Evolutionary conservation across 331 rosid species (phyloP).

Genomic region (Malus hybrid): DNA sequence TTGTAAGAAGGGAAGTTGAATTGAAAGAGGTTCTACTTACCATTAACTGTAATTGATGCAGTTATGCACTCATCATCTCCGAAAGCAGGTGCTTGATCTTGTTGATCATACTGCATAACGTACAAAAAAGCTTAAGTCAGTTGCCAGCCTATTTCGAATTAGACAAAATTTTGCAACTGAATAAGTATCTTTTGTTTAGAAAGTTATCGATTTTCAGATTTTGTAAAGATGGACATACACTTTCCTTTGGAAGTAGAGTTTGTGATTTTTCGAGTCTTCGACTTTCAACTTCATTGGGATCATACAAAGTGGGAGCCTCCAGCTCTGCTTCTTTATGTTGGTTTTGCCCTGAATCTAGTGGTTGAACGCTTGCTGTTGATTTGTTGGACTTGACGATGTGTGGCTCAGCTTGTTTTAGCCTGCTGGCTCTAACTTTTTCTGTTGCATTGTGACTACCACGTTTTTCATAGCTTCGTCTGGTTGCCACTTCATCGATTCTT

Average conservation of each 20-base stretch:
- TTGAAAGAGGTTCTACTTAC: constrained; percentile 22
- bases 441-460: constrained; percentile 16
- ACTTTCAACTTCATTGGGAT: constrained; percentile 21
- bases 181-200: neutral
- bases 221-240: constrained; percentile 35
- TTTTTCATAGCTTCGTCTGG: constrained; percentile 31
- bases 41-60: constrained; percentile 16
- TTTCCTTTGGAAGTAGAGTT: constrained; percentile 22
- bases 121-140: neutral
- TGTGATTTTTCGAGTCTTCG: too few relatives aligned
- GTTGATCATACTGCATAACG: constrained; percentile 34
- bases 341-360: constrained; percentile 15
- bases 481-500: constrained; percentile 33
- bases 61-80: constrained; percentile 31
- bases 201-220: neutral
- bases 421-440: constrained; percentile 26
- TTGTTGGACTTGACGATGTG: constrained; percentile 20
- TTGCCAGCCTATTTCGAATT: neutral
- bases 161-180: neutral
- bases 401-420: constrained; percentile 39
- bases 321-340: constrained; percentile 25
- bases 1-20: neutral
- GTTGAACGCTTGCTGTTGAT: constrained; percentile 17
- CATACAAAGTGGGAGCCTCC: constrained; percentile 14
- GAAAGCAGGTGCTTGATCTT: constrained; percentile 24